These are phyloP conservation scores for Hemisphaericaspora xylanilytica DNA, from an alignment of 1,139 yeast genomes.

Conservation along the genomic window DNA sequence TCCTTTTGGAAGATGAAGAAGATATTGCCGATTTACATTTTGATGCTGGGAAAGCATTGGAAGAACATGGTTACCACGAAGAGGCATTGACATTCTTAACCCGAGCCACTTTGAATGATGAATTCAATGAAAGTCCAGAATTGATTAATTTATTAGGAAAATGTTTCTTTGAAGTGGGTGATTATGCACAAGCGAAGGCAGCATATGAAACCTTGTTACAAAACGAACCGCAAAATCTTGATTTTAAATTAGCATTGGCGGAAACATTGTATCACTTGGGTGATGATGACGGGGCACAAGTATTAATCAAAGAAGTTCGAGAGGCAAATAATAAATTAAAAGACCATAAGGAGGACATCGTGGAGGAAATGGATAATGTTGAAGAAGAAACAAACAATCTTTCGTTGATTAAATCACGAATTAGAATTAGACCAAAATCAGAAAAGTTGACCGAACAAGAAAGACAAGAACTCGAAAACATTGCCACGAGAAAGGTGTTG, in stretches of 20 bases:
- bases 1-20: constrained; percentile 55
- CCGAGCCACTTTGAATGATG: constrained; percentile 45
- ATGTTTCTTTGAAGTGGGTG: constrained; percentile 73
- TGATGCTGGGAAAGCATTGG: constrained; percentile 75
- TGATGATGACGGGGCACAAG: constrained; percentile 59
- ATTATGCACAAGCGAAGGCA: constrained; percentile 64
- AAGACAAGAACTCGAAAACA: constrained; percentile 53
- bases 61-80: constrained; percentile 62
- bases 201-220: constrained; percentile 59
- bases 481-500: constrained; percentile 58
- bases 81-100: constrained; percentile 70
- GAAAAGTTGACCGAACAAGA: constrained; percentile 54
- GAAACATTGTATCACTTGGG: constrained; percentile 78
- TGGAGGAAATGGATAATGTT: constrained; percentile 11
- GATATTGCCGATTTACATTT: constrained; percentile 70
- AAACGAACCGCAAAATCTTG: constrained; percentile 63
- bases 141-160: constrained; percentile 66
- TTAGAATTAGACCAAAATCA: constrained; percentile 18
- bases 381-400: constrained; percentile 11
- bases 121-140: constrained; percentile 38
- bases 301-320: constrained; percentile 52
- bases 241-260: constrained; percentile 73
- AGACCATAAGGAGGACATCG: constrained; percentile 9
- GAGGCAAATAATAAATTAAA: constrained; percentile 14
- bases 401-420: constrained; percentile 29